These are phyloP conservation scores for Cercospora citrullina DNA, from an alignment of 2,329 filamentous ascomycete genomes.

Conservation along the genomic window DNA sequence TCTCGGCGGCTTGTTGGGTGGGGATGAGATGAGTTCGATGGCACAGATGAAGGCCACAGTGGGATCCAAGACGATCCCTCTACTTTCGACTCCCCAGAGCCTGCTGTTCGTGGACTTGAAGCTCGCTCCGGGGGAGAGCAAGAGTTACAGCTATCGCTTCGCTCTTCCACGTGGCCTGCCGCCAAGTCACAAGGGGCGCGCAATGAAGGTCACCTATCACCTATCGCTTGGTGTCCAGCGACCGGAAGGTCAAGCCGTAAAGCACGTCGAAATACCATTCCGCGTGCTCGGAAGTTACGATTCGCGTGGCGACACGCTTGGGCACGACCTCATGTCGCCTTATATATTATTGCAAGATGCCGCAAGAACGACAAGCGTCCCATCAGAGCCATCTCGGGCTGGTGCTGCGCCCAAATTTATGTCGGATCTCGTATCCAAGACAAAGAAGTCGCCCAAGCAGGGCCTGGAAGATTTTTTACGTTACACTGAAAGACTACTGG, in stretches of 20 bases:
- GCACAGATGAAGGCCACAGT: slow-evolving; percentile 90
- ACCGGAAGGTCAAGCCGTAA: slow-evolving; percentile 76
- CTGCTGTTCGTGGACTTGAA: slow-evolving; percentile 92
- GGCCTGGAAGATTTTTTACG: slow-evolving; percentile 66
- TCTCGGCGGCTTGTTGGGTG: slow-evolving; percentile 81
- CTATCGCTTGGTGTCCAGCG: slow-evolving; percentile 89
- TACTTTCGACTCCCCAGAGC: slow-evolving; percentile 93
- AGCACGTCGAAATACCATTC: slow-evolving; percentile 89
- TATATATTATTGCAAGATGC: slow-evolving; percentile 86
- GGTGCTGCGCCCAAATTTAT: slow-evolving; percentile 23
- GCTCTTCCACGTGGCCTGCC: slow-evolving; percentile 84
- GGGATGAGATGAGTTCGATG: slow-evolving; percentile 85
- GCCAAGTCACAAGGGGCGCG: slow-evolving; percentile 84
- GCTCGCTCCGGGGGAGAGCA: slow-evolving; percentile 83
- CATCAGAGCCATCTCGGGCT: slow-evolving; percentile 19
- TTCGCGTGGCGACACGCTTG: slow-evolving; percentile 80
- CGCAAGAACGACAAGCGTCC: slow-evolving; percentile 57
- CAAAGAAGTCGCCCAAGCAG: slow-evolving; percentile 37
- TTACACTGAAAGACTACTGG: slow-evolving; percentile 75
- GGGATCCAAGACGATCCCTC: slow-evolving; percentile 80
- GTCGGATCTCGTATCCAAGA: slow-evolving; percentile 36
- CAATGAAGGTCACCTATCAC: slow-evolving; percentile 90
- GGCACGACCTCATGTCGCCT: slow-evolving; percentile 91
- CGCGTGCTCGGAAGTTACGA: slow-evolving; percentile 92
- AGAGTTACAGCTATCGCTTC: slow-evolving; percentile 83